Conservation (phyloP, 108 stramenopile genomes). For the Stephanodiscus minutulus region DNA sequence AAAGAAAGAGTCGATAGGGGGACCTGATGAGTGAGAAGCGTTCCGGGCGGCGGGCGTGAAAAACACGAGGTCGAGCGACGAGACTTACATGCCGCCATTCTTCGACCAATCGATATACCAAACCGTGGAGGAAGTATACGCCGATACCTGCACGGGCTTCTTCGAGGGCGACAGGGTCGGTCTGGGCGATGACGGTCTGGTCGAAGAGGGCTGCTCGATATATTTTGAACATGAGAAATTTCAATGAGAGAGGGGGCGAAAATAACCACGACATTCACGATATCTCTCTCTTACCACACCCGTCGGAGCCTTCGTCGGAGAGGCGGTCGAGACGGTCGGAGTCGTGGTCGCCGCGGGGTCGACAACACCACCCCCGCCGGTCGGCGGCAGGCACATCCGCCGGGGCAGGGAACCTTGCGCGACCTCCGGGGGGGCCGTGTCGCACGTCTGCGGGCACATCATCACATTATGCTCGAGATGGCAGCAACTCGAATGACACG, state of each 20-base stretch:
- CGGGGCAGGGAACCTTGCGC: background rate
- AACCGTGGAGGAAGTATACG: background rate
- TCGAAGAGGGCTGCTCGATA: background rate
- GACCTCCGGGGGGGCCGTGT: conserved; percentile 2
- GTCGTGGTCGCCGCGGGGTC: too few species aligned
- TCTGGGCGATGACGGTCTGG: background rate
- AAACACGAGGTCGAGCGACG: too few species aligned
- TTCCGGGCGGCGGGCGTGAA: background rate
- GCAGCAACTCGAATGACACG: background rate
- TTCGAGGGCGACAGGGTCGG: background rate
- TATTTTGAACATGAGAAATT: too few species aligned
- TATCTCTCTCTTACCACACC: too few species aligned
- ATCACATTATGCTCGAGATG: background rate
- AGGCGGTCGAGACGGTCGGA: too few species aligned
- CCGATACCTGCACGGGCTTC: background rate
- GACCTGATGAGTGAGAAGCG: background rate
- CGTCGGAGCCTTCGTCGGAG: background rate
- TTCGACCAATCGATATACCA: background rate
- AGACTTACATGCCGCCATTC: background rate
- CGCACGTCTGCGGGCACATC: conserved; percentile 9
- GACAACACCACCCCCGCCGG: background rate
- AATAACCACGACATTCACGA: too few species aligned
- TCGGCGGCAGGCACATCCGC: background rate
- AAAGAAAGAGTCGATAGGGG: background rate
- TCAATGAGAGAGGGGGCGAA: too few species aligned